These are phyloP conservation scores for Byssoonygena ceratinophila DNA, from an alignment of 2,329 filamentous ascomycete genomes.

Conservation along the genomic window DNA sequence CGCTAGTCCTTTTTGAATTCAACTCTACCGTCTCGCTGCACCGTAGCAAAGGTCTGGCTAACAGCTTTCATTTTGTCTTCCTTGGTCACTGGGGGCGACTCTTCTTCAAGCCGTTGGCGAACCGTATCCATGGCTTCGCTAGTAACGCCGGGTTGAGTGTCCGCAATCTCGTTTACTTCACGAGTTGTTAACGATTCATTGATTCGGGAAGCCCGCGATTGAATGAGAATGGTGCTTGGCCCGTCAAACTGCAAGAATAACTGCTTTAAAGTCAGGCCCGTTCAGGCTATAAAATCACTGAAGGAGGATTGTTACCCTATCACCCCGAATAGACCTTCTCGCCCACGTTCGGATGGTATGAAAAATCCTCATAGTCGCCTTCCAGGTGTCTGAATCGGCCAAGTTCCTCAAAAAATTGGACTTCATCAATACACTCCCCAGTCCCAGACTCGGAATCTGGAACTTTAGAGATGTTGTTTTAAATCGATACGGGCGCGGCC, in stretches of 20 bases:
- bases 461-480: slow-evolving; percentile 64
- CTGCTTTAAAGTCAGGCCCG: no score
- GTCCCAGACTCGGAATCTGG: slow-evolving; percentile 60
- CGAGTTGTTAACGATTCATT: slow-evolving; percentile 65
- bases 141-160: slow-evolving; percentile 62
- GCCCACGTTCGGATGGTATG: slow-evolving; percentile 65
- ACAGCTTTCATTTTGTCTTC: background rate
- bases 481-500: slow-evolving; percentile 77
- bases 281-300: no score
- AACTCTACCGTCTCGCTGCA: slow-evolving; percentile 14
- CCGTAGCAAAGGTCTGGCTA: slow-evolving; percentile 9
- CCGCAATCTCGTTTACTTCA: slow-evolving; percentile 84
- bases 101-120: slow-evolving; percentile 26
- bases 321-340: slow-evolving; percentile 81
- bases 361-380: slow-evolving; percentile 51
- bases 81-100: slow-evolving; percentile 12
- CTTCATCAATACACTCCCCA: slow-evolving; percentile 55
- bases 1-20: slow-evolving; percentile 11
- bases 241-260: slow-evolving; percentile 85
- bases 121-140: slow-evolving; percentile 45
- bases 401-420: slow-evolving; percentile 63
- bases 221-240: slow-evolving; percentile 74
- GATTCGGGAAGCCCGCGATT: slow-evolving; percentile 70
- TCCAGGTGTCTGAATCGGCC: slow-evolving; percentile 62
- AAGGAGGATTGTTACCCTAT: slow-evolving; percentile 51